These are phyloP conservation scores for Seminavis robusta DNA, from an alignment of 108 stramenopile genomes.

Conservation along the genomic window DNA sequence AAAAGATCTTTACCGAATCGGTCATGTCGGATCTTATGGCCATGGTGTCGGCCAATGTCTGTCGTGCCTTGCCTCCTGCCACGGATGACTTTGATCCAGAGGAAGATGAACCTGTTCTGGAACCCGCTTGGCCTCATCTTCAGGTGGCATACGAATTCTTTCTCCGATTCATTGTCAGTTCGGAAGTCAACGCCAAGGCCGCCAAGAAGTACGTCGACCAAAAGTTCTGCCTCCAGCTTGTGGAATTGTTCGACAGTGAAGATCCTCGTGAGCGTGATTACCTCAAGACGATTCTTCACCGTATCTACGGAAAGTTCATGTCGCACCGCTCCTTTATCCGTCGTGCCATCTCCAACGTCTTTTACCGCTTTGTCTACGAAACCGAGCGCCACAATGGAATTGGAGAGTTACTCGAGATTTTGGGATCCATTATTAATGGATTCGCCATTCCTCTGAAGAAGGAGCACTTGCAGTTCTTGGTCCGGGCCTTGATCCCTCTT, in stretches of 20 bases:
- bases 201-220: conserved; percentile 98
- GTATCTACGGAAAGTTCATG: conserved; percentile 99
- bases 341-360: conserved; percentile 94
- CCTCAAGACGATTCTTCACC: conserved; percentile 98
- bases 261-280: conserved; percentile 99
- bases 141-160: conserved; percentile 99
- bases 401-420: conserved; percentile 97
- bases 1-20: conserved; percentile 97
- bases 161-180: conserved; percentile 93
- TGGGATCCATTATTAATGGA: conserved; percentile 98
- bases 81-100: conserved; percentile 99
- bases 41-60: conserved; percentile 94
- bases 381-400: conserved; percentile 97
- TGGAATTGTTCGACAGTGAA: conserved; percentile 97
- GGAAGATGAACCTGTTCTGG: conserved; percentile 98
- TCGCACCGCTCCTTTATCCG: conserved; percentile 96
- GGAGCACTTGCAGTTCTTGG: conserved; percentile 97
- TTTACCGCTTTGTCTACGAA: conserved; percentile 97
- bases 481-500: conserved; percentile 94
- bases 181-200: conserved; percentile 97
- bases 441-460: conserved; percentile 96
- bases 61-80: conserved; percentile 94
- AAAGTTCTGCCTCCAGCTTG: conserved; percentile 93
- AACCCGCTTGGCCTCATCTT: conserved; percentile 98
- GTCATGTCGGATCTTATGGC: conserved; percentile 90